Percentiles rank a stretch among this genome's conserved stretches.
Evolutionary conservation across 2,329 filamentous ascomycete species (phyloP).

Genomic region (Colletotrichum salicis): DNA sequence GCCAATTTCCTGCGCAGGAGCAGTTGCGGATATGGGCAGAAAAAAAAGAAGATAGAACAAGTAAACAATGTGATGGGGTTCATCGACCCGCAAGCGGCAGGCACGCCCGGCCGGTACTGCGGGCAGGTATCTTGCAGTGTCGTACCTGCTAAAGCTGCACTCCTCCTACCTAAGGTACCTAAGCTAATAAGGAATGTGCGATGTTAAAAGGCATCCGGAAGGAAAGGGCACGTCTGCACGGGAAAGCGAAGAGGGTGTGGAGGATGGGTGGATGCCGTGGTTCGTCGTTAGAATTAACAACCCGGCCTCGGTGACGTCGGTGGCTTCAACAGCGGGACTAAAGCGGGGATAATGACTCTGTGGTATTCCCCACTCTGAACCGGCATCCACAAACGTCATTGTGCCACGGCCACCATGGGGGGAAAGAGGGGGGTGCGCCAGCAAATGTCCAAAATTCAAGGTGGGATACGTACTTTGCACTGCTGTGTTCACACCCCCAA

Average conservation of each 20-base stretch:
- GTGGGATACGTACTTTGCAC: background rate
- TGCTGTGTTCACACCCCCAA: background rate
- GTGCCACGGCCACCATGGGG: constrained; percentile 5
- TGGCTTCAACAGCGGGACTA: constrained; percentile 9
- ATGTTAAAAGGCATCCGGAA: background rate
- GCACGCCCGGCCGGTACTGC: constrained; percentile 9
- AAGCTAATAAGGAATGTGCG: background rate
- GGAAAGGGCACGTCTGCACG: background rate
- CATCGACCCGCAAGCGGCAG: constrained; percentile 14
- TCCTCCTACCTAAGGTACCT: background rate
- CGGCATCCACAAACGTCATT: constrained; percentile 32
- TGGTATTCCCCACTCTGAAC: constrained; percentile 22
- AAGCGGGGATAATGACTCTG: constrained; percentile 24
- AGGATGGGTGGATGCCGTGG: constrained; percentile 8
- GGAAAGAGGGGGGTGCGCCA: background rate
- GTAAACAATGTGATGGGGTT: constrained; percentile 14
- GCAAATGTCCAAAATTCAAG: background rate
- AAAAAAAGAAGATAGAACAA: background rate
- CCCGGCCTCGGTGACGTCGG: constrained; percentile 26
- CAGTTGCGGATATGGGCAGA: constrained; percentile 12
- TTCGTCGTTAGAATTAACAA: constrained; percentile 34
- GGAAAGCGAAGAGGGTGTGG: constrained; percentile 5
- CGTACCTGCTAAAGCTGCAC: background rate
- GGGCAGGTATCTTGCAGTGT: background rate
- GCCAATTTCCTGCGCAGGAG: constrained; percentile 3